Evolutionary conservation across 371 early-diverging fungal species (phyloP).

Genomic region (Apophysomyces sp.): DNA sequence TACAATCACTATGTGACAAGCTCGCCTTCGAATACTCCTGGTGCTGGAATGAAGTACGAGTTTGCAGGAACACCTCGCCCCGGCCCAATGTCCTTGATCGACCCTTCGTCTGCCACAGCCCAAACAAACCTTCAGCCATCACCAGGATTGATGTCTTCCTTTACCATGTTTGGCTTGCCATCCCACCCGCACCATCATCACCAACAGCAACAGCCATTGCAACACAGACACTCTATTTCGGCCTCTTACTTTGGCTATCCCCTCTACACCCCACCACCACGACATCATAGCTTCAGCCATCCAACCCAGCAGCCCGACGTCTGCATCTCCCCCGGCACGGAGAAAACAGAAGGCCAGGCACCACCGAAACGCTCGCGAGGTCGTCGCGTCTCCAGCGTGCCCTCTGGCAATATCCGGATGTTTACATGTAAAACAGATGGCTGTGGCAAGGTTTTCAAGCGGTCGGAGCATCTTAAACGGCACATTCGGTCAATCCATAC

Average conservation of each 20-base stretch:
- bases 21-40: background rate
- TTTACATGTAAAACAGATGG: conserved; percentile 32
- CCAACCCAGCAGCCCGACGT: conserved; percentile 1
- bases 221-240: conserved; percentile 9
- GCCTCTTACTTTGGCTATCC: conserved; percentile 1
- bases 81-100: conserved; percentile 1
- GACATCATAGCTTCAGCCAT: conserved; percentile 12
- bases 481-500: conserved; percentile 55
- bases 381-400: background rate
- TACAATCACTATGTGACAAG: background rate
- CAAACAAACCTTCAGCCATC: background rate
- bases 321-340: background rate
- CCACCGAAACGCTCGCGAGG: conserved; percentile 1
- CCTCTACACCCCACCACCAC: conserved; percentile 11
- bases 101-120: background rate
- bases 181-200: conserved; percentile 19
- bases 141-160: background rate
- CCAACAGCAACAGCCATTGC: conserved; percentile 26
- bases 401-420: background rate
- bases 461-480: conserved; percentile 53
- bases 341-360: background rate
- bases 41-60: background rate
- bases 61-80: background rate
- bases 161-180: background rate
- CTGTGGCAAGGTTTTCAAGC: conserved; percentile 47